Percentiles rank a stretch among this genome's conserved stretches.
These are phyloP conservation scores for Symmetrospora coprosmae DNA, from an alignment of 768 basidiomycete species.

Conservation along the genomic window DNA sequence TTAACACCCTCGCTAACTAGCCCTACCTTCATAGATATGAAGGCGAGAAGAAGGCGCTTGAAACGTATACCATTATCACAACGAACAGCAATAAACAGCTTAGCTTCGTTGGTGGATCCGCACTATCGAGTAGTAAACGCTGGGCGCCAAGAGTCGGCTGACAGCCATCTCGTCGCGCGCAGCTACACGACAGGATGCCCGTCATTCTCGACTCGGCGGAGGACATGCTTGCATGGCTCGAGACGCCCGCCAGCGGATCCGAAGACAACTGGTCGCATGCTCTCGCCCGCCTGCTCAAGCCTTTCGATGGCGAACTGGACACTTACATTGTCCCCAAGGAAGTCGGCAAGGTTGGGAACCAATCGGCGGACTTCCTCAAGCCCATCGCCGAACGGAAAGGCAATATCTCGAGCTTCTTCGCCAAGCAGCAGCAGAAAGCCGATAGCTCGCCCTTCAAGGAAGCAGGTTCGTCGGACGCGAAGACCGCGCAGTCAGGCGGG, in stretches of 20 bases:
- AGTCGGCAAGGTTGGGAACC: slow-evolving; percentile 74
- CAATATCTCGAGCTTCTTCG: slow-evolving; percentile 46
- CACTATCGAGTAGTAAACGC: not conserved
- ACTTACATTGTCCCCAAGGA: slow-evolving; percentile 82
- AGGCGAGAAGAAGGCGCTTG: slow-evolving; percentile 44
- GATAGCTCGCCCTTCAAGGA: too few species aligned
- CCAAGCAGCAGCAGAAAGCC: slow-evolving; percentile 25
- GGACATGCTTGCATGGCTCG: slow-evolving; percentile 62
- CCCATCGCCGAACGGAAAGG: slow-evolving; percentile 66
- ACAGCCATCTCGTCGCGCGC: too few species aligned
- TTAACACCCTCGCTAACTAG: not conserved
- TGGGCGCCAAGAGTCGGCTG: not conserved
- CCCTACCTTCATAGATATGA: slow-evolving; percentile 21
- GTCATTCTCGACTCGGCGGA: slow-evolving; percentile 56
- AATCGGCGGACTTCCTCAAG: slow-evolving; percentile 61
- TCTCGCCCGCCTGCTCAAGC: slow-evolving; percentile 49
- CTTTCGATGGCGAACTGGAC: slow-evolving; percentile 52
- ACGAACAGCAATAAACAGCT: slow-evolving; percentile 57
- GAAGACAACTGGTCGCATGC: slow-evolving; percentile 51
- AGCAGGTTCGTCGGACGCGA: too few species aligned
- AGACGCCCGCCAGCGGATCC: too few species aligned
- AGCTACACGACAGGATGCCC: slow-evolving; percentile 69
- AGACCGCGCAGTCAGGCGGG: too few species aligned
- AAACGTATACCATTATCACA: slow-evolving; percentile 82
- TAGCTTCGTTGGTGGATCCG: slow-evolving; percentile 41